phyloP scores from a whole-genome alignment of 106 monocot species.

The Narthecium ossifragum region DNA sequence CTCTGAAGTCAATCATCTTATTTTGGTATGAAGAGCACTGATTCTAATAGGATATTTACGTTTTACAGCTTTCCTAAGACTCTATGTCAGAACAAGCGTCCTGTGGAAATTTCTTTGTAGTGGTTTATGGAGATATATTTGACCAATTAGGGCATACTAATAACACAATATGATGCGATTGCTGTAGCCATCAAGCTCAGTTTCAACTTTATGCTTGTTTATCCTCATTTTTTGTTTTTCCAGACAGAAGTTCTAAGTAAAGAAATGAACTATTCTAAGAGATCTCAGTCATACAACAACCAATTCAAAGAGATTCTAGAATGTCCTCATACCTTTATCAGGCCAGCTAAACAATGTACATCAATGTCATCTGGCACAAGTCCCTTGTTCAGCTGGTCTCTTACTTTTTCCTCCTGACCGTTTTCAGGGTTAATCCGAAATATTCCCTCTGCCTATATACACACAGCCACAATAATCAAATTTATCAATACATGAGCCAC shows the following conservation, averaged over 20 bases:
- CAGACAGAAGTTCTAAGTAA: background rate
- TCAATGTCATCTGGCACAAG: slow-evolving; percentile 86
- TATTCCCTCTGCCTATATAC: slow-evolving; percentile 82
- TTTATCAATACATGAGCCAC: too few relatives aligned
- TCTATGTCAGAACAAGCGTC: too few relatives aligned
- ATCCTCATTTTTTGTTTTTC: too few relatives aligned
- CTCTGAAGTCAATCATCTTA: background rate
- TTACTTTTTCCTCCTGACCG: slow-evolving; percentile 73
- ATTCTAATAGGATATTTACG: too few relatives aligned
- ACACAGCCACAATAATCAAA: background rate
- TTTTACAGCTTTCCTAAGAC: too few relatives aligned
- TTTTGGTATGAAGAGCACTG: too few relatives aligned
- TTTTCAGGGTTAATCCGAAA: slow-evolving; percentile 94
- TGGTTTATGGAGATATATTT: too few relatives aligned
- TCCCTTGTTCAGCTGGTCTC: slow-evolving; percentile 79
- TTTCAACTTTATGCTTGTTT: too few relatives aligned
- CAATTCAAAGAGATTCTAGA: background rate
- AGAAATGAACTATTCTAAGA: background rate
- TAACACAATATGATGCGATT: too few relatives aligned
- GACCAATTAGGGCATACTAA: too few relatives aligned
- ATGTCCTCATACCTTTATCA: slow-evolving; percentile 58
- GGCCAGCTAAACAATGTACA: slow-evolving; percentile 85
- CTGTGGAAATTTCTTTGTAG: too few relatives aligned
- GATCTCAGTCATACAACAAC: background rate
- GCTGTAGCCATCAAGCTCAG: too few relatives aligned